Evolutionary conservation across 176 grass and related monocot species (phyloP), one percentile per base, ranked within the genome.

Genomic region (Luzula sylvatica): DNA sequence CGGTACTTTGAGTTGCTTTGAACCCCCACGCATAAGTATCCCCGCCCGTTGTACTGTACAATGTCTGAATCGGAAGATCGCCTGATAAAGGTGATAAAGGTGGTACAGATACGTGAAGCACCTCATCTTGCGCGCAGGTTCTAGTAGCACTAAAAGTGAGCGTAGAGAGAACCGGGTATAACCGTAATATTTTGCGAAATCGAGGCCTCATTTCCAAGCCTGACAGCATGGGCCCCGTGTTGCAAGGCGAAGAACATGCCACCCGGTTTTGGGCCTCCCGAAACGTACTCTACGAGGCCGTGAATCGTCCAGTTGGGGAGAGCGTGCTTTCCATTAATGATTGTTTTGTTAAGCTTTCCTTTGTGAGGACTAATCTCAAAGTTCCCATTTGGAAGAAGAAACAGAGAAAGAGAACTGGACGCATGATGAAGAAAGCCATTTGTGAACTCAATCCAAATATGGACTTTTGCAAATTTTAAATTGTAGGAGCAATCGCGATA

Each of bases 101-200:
- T 1, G 85, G 85, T 42, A 58, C 83, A 7, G 83, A 74, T 46
- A 87, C 56, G 22, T 78, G 83, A 1, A 87, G 43, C 21, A 53
- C 59, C 59, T 98, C 92, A 72, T 98, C 85, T 75, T 90, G 85
- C n/a, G 92, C 85, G 61, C 92, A 98, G 9, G 92, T 98, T 54
- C 92, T 67, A 38, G 92, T 98, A 15, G 92, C 85, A 21, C 85
- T 68, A 70, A 98, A 98, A 5, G 92, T 98, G 68, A 20, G 92
- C 70, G 67, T 98, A 98, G n/a, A 87, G 65, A 17, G 85, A 12
- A 12, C 92, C 85, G 0, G 92, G 92, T 5, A 67, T 79, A 20
- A 90, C 92, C 21, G 74, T 77, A 2, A 98, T 68, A 70, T 98
- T 98, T 75, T 98, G 92, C 8, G 85, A 64, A 26, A 83, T 80